These are phyloP conservation scores for Rugosomyces carneus DNA, from an alignment of 1,284 basidiomycete genomes.

Conservation along the genomic window DNA sequence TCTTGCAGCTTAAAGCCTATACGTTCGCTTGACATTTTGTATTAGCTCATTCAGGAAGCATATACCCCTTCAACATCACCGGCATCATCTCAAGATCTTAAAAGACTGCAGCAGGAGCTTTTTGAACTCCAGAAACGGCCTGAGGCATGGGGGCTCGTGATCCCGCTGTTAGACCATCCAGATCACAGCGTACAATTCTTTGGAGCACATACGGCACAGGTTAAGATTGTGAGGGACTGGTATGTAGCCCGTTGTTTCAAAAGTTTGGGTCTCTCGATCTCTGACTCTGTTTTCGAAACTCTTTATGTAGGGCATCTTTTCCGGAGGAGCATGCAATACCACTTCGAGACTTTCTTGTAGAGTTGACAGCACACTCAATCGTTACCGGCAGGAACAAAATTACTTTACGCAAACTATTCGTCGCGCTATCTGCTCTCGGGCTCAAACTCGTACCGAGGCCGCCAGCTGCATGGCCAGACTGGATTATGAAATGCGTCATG, in stretches of 20 bases:
- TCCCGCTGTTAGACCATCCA: constrained; percentile 62
- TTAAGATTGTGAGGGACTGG: constrained; percentile 89
- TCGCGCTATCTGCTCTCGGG: constrained; percentile 76
- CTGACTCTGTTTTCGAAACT: neutral
- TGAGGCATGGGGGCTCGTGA: constrained; percentile 71
- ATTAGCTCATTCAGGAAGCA: constrained; percentile 45
- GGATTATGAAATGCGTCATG: constrained; percentile 58
- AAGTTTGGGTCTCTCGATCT: neutral
- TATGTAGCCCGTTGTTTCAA: constrained; percentile 28
- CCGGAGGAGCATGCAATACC: constrained; percentile 45
- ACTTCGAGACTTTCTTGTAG: constrained; percentile 58
- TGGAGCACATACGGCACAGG: constrained; percentile 85
- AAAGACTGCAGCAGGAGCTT: constrained; percentile 63
- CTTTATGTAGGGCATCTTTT: constrained; percentile 48
- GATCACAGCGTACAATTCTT: constrained; percentile 87
- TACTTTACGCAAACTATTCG: constrained; percentile 80
- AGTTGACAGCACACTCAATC: constrained; percentile 56
- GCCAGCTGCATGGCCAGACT: constrained; percentile 61
- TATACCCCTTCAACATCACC: constrained; percentile 44
- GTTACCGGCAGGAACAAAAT: constrained; percentile 51
- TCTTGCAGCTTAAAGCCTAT: neutral
- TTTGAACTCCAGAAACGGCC: constrained; percentile 69
- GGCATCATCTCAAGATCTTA: constrained; percentile 51
- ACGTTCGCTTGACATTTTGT: constrained; percentile 8
- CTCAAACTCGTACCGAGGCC: constrained; percentile 60